Conservation (phyloP, 2,329 filamentous ascomycete genomes). For the Fusarium austroafricanum region DNA sequence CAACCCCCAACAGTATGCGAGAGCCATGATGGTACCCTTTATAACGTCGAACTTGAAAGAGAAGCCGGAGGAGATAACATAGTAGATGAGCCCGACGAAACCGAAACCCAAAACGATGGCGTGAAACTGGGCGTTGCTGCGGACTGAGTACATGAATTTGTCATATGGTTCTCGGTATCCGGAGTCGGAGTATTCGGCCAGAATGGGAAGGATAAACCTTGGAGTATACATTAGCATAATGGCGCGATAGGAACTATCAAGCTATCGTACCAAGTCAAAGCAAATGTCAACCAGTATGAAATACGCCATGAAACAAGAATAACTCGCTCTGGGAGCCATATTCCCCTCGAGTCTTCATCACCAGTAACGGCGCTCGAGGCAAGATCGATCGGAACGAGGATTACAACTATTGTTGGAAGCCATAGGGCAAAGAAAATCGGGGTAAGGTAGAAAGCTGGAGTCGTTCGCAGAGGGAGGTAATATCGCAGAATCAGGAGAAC, state of each 20-base stretch:
- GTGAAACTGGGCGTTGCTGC: slow-evolving; percentile 90
- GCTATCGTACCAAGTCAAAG: slow-evolving; percentile 81
- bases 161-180: slow-evolving; percentile 89
- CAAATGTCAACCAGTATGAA: slow-evolving; percentile 96
- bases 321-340: slow-evolving; percentile 85
- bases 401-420: slow-evolving; percentile 88
- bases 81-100: slow-evolving; percentile 80
- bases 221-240: slow-evolving; percentile 25
- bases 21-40: slow-evolving; percentile 89
- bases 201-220: slow-evolving; percentile 89
- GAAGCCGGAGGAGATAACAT: slow-evolving; percentile 82
- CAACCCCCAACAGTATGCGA: slow-evolving; percentile 94
- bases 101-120: slow-evolving; percentile 79
- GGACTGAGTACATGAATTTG: slow-evolving; percentile 84
- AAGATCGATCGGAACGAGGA: slow-evolving; percentile 95
- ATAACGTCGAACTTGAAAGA: slow-evolving; percentile 70
- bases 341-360: slow-evolving; percentile 77
- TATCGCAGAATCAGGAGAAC: slow-evolving; percentile 88
- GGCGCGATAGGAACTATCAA: background rate
- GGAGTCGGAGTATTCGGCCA: slow-evolving; percentile 94
- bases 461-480: slow-evolving; percentile 90
- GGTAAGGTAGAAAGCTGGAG: slow-evolving; percentile 87
- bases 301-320: slow-evolving; percentile 93
- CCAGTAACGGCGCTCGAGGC: slow-evolving; percentile 83
- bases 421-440: slow-evolving; percentile 97